Base-by-base conservation (phyloP, 164 flowering plant genomes). In the Cinnamomum chago region DNA sequence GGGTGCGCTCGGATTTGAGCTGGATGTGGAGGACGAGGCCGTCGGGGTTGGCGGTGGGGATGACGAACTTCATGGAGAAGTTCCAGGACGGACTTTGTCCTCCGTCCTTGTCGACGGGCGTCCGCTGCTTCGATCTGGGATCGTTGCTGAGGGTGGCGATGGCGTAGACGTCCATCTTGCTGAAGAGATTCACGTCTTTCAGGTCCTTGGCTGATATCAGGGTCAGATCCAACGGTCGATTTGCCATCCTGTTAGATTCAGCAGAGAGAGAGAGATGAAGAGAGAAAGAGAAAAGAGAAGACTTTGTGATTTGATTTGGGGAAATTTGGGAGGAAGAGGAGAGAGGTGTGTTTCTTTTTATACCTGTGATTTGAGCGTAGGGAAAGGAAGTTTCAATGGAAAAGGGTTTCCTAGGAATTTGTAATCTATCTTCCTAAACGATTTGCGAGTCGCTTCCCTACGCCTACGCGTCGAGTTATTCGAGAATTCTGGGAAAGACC, bases 11-110 rank as follows among this genome's bases (percentile, higher is more conserved):
- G 65, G 81, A 79, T 0, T 77, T 72, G 79, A 91, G 73, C 33
- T 73, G 78, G 58, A 76, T 15, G 25, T 58, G 75, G 78, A 90
- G 77, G 40, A 74, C 73, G 50, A 88, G 85, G 23, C 10, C 47
- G 75, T 77, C 23, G 78, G 80, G 58, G 76, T 79, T 80, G 68
- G 79, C 82, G 0, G 74, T 64, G 6, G 82, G 28, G 72, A 90
- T 70, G 47, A 79, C 67, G 83, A 92, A 87, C 35, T 76, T 83
- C 79, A 86, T 73, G 9, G 82, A 76, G 73, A 66, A 81, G 65
- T 85, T 87, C 95, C 97, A 90, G 3, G 68, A 75, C 28, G 92
- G 92, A 78, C 73, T 80, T 50, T 66, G 77, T 13, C 90, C 88
- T 52, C 87, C 84, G 58, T 83, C 83, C 6, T 69, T 75, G 68